A percentile compares a stretch with the other conserved stretches of the same genome.
phyloP scores from a whole-genome alignment of 73 alveolate genomes.

The Paraurostyla sp. region DNA sequence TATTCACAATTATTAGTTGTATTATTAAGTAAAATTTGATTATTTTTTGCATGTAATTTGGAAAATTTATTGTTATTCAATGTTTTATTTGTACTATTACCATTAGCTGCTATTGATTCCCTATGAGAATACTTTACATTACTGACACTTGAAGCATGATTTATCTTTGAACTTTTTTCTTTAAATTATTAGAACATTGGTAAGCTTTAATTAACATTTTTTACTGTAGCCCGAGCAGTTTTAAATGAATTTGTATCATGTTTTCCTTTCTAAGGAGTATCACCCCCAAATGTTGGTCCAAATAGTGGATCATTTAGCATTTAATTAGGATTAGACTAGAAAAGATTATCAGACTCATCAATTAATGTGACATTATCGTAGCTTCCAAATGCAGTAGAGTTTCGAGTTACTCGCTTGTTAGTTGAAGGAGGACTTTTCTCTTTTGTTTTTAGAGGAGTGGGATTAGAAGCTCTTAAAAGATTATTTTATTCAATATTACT shows the following conservation, averaged over 20 bases:
- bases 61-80: not conserved
- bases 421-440: not conserved
- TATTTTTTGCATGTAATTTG: not conserved
- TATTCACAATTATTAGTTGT: not conserved
- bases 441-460: not conserved
- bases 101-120: not conserved
- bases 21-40: not conserved
- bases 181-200: slow-evolving; percentile 34
- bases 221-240: not conserved
- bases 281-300: slow-evolving; percentile 42
- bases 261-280: slow-evolving; percentile 31
- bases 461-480: not conserved
- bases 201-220: not conserved
- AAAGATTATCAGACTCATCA: not conserved
- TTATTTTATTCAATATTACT: not conserved
- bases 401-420: not conserved
- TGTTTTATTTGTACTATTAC: not conserved
- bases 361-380: not conserved
- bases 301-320: too few relatives aligned
- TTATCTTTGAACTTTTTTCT: slow-evolving; percentile 9
- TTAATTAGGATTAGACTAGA: too few relatives aligned
- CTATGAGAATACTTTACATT: not conserved
- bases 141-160: not conserved
- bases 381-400: not conserved
- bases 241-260: not conserved